Evolutionary conservation across 2,329 filamentous ascomycete genomes (phyloP), one percentile per base, ranked within the genome.

Genomic region (Phialocephala subalpina): DNA sequence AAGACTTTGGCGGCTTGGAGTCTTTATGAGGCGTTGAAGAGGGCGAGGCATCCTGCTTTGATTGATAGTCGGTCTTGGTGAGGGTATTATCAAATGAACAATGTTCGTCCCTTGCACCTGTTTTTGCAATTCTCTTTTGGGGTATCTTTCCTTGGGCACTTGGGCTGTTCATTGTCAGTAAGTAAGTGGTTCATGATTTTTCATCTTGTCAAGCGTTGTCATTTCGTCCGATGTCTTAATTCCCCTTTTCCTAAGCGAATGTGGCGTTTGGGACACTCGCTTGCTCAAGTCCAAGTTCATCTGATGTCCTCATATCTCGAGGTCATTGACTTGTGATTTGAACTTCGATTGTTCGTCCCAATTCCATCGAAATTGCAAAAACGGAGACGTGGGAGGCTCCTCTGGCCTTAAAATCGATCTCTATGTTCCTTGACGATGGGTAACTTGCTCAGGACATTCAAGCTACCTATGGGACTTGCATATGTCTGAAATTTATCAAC

Each of bases 1-100:
- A 89, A 88, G 76, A 82, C 82, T 18, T 78, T 89, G 45, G 81
- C 82, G 20, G 86, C 87, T 5, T 73, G 87, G 72, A 84, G 85
- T 9, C 73, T 90, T 20, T 89, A 85, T 82, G 82, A 87, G 70
- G 84, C 83, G 0, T 66, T 88, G 62, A 80, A 65, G 52, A 60
- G 63, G 38, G 49, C 65, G 52, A 55, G 58, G 45, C 14, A 52
- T 52, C 47, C 20, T 9, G 47, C 2, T 2, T 27, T 52, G 22
- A 52, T 52, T 9, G 47, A 52, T 12, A 52, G 20, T 29, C 9
- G 16, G 42, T 3, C 18, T 3, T 47, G 42, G 42, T 47, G 42
- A 47, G 42, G 7, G 3, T 14, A 2, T 7, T 47, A 14, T 47
- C 18, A 12, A 40, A 40, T 40, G 9, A 40, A 40, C 18, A 9